Conservation (phyloP, 148 eudicot genomes). For the Dianthus caryophyllus region DNA sequence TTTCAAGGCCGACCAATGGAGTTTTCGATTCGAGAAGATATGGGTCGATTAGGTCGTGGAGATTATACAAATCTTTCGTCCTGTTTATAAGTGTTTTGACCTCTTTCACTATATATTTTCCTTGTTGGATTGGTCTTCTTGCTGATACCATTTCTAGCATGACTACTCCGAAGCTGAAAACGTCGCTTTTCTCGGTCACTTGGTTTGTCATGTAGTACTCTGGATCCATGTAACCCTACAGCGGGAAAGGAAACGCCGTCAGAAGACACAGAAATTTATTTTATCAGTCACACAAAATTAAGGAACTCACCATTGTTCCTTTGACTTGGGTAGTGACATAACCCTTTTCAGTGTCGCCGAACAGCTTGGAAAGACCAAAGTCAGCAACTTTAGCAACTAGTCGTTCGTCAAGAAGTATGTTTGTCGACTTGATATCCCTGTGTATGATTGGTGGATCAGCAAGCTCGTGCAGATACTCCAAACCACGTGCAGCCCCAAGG, state of each 20-base stretch:
- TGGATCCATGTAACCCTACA: constrained; percentile 83
- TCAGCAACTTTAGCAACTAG: constrained; percentile 67
- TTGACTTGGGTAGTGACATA: constrained; percentile 73
- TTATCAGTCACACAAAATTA: no score
- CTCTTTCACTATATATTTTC: constrained; percentile 64
- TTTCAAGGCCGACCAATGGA: constrained; percentile 50
- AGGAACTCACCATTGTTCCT: constrained; percentile 67
- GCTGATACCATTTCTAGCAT: constrained; percentile 67
- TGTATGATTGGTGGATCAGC: constrained; percentile 75
- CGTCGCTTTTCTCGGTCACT: constrained; percentile 78
- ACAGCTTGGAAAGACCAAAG: constrained; percentile 57
- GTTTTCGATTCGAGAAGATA: constrained; percentile 27
- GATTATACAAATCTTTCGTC: constrained; percentile 45
- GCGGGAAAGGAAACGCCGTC: background rate
- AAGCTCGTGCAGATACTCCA: constrained; percentile 61
- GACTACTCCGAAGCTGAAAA: constrained; percentile 77
- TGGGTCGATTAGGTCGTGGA: constrained; percentile 52
- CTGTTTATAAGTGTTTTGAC: constrained; percentile 45
- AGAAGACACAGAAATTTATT: background rate
- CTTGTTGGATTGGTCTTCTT: constrained; percentile 59
- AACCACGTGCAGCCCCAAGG: constrained; percentile 59
- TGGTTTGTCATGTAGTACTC: constrained; percentile 82
- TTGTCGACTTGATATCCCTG: constrained; percentile 54
- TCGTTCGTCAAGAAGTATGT: constrained; percentile 55
- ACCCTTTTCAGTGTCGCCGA: constrained; percentile 41